These are phyloP conservation scores for Pyrenophora graminea DNA, from an alignment of 2,329 filamentous ascomycete species.

Conservation along the genomic window DNA sequence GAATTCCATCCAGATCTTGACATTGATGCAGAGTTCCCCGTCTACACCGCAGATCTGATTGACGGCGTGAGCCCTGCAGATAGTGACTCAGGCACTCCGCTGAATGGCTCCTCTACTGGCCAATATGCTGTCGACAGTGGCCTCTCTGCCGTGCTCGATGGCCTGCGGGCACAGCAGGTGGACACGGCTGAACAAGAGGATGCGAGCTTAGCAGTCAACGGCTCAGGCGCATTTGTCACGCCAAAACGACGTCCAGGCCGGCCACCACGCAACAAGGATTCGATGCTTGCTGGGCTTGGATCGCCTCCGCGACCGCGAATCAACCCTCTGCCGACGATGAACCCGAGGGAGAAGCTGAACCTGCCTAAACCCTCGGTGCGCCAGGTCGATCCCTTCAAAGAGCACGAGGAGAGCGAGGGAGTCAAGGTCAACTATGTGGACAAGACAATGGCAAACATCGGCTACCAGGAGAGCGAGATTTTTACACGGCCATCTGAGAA, in stretches of 20 bases:
- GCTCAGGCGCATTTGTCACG: constrained; percentile 36
- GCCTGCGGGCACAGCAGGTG: constrained; percentile 40
- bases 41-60: constrained; percentile 82
- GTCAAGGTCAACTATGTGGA: constrained; percentile 92
- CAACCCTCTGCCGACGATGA: constrained; percentile 77
- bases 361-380: constrained; percentile 76
- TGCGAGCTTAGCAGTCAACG: constrained; percentile 14
- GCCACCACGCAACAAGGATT: constrained; percentile 65
- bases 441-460: constrained; percentile 92
- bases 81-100: constrained; percentile 54
- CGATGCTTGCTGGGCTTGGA: constrained; percentile 63
- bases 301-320: constrained; percentile 67
- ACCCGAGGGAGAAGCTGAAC: constrained; percentile 77
- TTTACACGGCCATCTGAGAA: constrained; percentile 74
- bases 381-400: constrained; percentile 75
- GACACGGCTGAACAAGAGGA: constrained; percentile 30
- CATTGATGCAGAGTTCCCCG: constrained; percentile 76
- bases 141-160: constrained; percentile 41
- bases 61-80: constrained; percentile 65
- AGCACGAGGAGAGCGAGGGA: constrained; percentile 82
- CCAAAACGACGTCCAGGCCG: constrained; percentile 65
- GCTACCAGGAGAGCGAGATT: constrained; percentile 92
- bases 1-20: constrained; percentile 97
- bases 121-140: constrained; percentile 43
- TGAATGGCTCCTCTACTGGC: constrained; percentile 29